phyloP scores from a whole-genome alignment of 2,329 filamentous ascomycete species.

The Lachnellula cervina region DNA sequence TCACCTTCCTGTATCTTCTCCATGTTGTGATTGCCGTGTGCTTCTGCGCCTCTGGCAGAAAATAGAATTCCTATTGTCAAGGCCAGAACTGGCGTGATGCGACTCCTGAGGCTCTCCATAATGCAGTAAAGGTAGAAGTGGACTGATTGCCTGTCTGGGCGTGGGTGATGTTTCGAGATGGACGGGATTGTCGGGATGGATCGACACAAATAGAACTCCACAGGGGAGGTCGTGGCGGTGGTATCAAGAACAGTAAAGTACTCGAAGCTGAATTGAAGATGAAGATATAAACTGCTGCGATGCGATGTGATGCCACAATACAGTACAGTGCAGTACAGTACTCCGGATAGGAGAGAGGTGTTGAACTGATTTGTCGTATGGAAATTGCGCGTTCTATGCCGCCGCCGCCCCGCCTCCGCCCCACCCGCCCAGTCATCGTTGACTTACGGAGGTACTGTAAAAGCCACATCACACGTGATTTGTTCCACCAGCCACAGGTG shows the following conservation, averaged over 20 bases:
- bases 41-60: constrained; percentile 15
- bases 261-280: neutral
- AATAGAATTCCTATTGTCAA: constrained; percentile 9
- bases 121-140: neutral
- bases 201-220: no score
- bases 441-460: no score
- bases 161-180: neutral
- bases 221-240: no score
- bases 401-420: no score
- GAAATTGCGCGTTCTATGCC: no score
- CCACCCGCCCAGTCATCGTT: no score
- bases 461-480: no score
- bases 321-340: no score
- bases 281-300: neutral
- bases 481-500: no score
- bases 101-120: constrained; percentile 13
- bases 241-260: constrained; percentile 10
- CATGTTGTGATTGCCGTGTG: constrained; percentile 44
- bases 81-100: constrained; percentile 7
- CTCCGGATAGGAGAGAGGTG: no score
- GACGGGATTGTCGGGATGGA: neutral
- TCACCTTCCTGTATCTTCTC: constrained; percentile 63
- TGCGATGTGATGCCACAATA: neutral
- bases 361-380: no score
- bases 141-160: no score